phyloP scores from a whole-genome alignment of 345 rosid genomes.

The Cardiospermum halicacabum region DNA sequence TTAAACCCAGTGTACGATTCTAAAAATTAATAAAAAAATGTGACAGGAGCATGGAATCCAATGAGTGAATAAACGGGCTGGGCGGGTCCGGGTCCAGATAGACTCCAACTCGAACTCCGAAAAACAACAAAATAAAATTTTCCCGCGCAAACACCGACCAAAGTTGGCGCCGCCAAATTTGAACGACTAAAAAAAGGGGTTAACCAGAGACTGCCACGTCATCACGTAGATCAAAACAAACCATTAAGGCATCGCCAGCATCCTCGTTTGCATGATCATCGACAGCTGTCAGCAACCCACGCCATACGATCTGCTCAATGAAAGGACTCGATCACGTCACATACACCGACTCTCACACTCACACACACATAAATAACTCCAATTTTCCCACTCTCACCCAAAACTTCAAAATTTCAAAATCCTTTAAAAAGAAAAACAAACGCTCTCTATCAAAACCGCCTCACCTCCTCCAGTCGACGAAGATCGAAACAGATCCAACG shows the following conservation, averaged over 20 bases:
- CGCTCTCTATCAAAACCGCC: constrained; percentile 13
- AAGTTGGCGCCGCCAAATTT: constrained; percentile 25
- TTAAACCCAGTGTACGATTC: neutral
- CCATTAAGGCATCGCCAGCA: constrained; percentile 20
- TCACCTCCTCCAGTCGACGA: neutral
- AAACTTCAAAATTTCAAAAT: constrained; percentile 1
- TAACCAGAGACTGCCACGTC: constrained; percentile 15
- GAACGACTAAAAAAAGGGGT: constrained; percentile 9
- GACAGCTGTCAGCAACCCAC: constrained; percentile 28
- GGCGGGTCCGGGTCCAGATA: constrained; percentile 3
- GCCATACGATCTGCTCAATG: constrained; percentile 9
- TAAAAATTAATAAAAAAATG: too few species aligned
- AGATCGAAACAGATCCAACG: neutral
- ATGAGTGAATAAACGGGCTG: neutral
- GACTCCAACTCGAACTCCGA: constrained; percentile 7
- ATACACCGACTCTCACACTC: neutral
- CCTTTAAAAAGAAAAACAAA: neutral
- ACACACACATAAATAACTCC: too few species aligned
- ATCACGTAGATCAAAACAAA: constrained; percentile 1
- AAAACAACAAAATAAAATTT: neutral
- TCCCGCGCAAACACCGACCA: constrained; percentile 43
- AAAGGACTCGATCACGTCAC: neutral
- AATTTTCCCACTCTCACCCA: constrained; percentile 8
- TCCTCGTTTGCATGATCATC: neutral
- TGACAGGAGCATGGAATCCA: neutral